Base-by-base conservation (phyloP, 768 basidiomycete species). In the Podaxis pistillaris region DNA sequence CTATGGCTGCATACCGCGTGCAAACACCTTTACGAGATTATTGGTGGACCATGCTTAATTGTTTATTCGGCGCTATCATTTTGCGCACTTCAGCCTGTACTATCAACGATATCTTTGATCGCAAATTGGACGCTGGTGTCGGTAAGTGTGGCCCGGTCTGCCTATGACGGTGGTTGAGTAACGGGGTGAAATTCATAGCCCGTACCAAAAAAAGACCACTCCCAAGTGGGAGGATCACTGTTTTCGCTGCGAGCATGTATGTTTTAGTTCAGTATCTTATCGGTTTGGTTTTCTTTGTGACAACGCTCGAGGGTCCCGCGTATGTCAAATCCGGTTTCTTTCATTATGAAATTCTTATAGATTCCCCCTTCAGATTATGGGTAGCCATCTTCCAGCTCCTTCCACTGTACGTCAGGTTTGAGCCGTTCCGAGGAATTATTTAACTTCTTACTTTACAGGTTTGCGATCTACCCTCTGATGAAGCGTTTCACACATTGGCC, bases 401-500 rank as follows among this genome's bases (percentile, higher is more conserved):
- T 40, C 82, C 82, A 6, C 64, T 83, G 81, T 80, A 63, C 63
- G 79, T 68, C 17, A 51, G 17, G 15, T 24, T 41, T 62, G 12
- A 26, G 24, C 33, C 26, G 33, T 30, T 17, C 12, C 22, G 5
- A 50, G 15, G 49, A 28, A 26, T 9, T 60, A 44, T 49, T 52
- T 22, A 47, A 57, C 41, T 33, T 19, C 40, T 26, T 40, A n/a
- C 49, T 51, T n/a, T 9, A 12, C 47, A 81, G 78, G 40, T 78
- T 78, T 63, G 74, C 75, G 7, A 69, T 82, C 55, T 84, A 83
- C 68, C 85, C 85, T 12, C 74, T 86, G 7, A 73, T 86, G 57
- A 87, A 87, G 66, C 76, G 85, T 7, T 70, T 80, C 41, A 86
- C 85, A 0, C 72, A 84, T 64, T 87, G 84, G 84, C 85, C 85